Base-by-base conservation (phyloP, 2,329 filamentous ascomycete genomes). In the Aspergillus japonicus region DNA sequence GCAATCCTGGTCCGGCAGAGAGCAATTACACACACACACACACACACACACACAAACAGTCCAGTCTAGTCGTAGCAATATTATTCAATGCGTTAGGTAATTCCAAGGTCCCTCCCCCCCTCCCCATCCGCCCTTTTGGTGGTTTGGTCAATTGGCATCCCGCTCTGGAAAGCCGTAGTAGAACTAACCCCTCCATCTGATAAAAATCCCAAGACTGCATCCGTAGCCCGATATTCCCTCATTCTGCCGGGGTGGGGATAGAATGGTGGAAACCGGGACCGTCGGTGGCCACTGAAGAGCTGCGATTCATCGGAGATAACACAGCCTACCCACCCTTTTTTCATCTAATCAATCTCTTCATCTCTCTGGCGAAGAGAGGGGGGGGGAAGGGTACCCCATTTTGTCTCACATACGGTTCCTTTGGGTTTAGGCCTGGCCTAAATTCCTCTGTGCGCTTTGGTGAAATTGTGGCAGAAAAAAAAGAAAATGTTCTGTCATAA, bases 301-400 rank as follows among this genome's bases (percentile, higher is more conserved):
- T 48, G 53, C 39, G 57, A 59, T 61, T 52, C 58, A 62, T 58
- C 29, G 63, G 63, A 63, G 62, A 62, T 62, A 62, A 64, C 58
- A 50, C 53, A 31, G 50, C 29, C 64, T 66, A 66, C 57, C 64
- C 66, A 67, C 64, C 59, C 57, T 57, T 35, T 59, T 60, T 59
- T 61, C 60, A 67, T 68, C 65, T 68, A 67, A 68, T 68, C 65
- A 68, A 67, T 68, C 64, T 61, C 50, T 64, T 47, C 58, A 58
- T 63, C 57, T 61, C 47, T 35, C 47, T 58, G 54, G 44, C 53
- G 19, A 47, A 47, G 49, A 50, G 35, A 49, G 49, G 33, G 54
- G 44, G 52, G 44, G 33, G 5, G 12, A 16, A 4, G 54, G 44
- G 44, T 51, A 49, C 48, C 16, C 35, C 56, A 52, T 54, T 50